Percentiles rank a stretch among this genome's conserved stretches.
phyloP scores from a whole-genome alignment of 1,284 basidiomycete genomes.

The Clitocybe nebularis region DNA sequence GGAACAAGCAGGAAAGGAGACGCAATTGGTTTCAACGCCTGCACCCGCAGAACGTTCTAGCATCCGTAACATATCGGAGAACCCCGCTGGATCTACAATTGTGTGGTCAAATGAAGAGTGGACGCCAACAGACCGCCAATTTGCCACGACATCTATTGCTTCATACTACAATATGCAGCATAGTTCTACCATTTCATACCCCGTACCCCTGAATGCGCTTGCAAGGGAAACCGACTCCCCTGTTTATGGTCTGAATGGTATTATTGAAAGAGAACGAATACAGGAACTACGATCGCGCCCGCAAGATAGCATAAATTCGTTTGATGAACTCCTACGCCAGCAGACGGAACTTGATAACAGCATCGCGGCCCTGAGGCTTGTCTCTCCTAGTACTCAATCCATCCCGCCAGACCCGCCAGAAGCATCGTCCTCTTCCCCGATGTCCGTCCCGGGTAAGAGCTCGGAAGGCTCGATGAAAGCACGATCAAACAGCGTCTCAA shows the following conservation, averaged over 20 bases:
- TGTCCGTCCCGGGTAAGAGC: conserved; percentile 6
- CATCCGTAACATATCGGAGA: not conserved
- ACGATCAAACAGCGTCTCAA: conserved; percentile 10
- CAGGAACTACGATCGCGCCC: conserved; percentile 7
- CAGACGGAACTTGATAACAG: conserved; percentile 63
- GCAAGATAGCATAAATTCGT: conserved; percentile 27
- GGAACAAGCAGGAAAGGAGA: conserved; percentile 9
- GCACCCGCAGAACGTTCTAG: not conserved
- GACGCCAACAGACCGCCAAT: conserved; percentile 16
- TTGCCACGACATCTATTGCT: conserved; percentile 28
- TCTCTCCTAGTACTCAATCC: conserved; percentile 31
- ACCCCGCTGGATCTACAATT: not conserved
- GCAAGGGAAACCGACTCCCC: conserved; percentile 35
- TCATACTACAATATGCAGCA: conserved; percentile 36
- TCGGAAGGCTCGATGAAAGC: conserved; percentile 1
- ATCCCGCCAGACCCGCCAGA: not conserved
- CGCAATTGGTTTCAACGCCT: not conserved
- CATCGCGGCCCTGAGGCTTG: conserved; percentile 52
- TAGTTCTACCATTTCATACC: conserved; percentile 14
- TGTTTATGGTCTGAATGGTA: conserved; percentile 44
- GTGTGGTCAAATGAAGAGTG: too few species aligned
- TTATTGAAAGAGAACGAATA: conserved; percentile 18
- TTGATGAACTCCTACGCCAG: conserved; percentile 54
- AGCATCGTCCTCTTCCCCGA: not conserved
- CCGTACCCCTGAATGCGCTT: conserved; percentile 10